Conservation (phyloP, 768 basidiomycete genomes). For the Paxillus ammoniavirescens region DNA sequence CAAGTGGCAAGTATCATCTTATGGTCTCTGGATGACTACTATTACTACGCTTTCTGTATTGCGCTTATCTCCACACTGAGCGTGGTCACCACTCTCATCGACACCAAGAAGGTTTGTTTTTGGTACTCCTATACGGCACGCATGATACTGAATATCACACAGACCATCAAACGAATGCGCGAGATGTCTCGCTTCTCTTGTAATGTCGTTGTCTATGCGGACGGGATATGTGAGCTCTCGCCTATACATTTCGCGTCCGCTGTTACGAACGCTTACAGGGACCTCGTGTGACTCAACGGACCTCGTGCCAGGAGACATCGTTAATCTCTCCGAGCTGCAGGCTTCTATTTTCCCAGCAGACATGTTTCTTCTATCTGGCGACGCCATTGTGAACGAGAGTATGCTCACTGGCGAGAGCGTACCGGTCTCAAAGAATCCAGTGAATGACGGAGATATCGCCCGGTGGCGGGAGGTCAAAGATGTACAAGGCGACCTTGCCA, state of each 20-base stretch:
- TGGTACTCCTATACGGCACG: neutral
- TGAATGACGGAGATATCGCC: constrained; percentile 73
- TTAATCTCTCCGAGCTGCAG: constrained; percentile 80
- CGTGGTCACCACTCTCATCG: constrained; percentile 81
- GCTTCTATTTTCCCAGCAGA: constrained; percentile 84
- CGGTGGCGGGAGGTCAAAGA: constrained; percentile 70
- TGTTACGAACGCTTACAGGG: constrained; percentile 47
- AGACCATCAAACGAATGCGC: constrained; percentile 92
- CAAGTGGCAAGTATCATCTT: constrained; percentile 93
- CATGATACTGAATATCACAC: constrained; percentile 7
- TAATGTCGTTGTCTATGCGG: constrained; percentile 63
- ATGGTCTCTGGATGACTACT: constrained; percentile 95
- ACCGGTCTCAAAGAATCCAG: constrained; percentile 87
- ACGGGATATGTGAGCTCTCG: constrained; percentile 64
- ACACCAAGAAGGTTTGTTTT: constrained; percentile 77
- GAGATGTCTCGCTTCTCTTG: constrained; percentile 94
- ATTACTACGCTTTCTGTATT: constrained; percentile 97
- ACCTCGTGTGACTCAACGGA: constrained; percentile 65
- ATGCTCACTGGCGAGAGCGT: constrained; percentile 99
- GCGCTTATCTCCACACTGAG: constrained; percentile 85
- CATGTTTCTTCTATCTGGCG: constrained; percentile 88
- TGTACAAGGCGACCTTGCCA: constrained; percentile 59
- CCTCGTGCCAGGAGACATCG: constrained; percentile 89
- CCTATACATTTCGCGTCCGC: neutral
- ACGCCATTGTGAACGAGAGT: constrained; percentile 97